Base-by-base conservation (phyloP, 2,329 filamentous ascomycete species). In the Aspergillus brunneoviolaceus region DNA sequence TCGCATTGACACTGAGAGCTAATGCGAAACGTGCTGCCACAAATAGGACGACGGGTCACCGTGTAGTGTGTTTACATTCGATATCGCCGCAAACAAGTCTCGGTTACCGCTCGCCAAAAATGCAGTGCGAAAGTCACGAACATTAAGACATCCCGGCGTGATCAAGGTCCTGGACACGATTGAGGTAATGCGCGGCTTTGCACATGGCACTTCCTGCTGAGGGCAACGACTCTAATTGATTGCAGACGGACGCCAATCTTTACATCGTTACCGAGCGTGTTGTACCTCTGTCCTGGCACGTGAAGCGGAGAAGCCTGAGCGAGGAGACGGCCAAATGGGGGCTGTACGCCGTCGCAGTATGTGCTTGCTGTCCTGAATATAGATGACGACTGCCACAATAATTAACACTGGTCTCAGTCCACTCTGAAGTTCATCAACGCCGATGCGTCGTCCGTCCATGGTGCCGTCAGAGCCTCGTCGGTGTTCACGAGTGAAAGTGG, bases 321-420 rank as follows among this genome's bases (percentile, higher is more conserved):
- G 88, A 92, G 47, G 95, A 98, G 80, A 98, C 94, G 1, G 86
- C 95, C 51, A 99, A 97, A 86, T 99, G 95, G 95, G 95, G 95
- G 0, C 78, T 99, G 47, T 90, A 92, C 75, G 91, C 87, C 68
- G 81, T 98, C 64, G 92, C 95, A 66, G 90, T 92, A 83, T 62
- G 77, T 63, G 27, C 2, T 21, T 23, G 4, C 12, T 21, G 25
- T 5, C 11, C 31, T 25, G 16, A 25, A 12, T 25, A 3, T 53
- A 10, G 31, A 35, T 55, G 5, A 9, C 14, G 29, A 31, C 16
- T 25, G 11, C 25, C 33, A 29, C 45, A 1, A 6, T 58, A 25
- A 5, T 31, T 58, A 35, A 35, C 39, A 7, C 31, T 50, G 16
- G 53, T 31, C 33, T 50, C 65, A 93, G 87, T 90, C 92, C 73